phyloP scores from a whole-genome alignment of 805 yeast genomes.

The Yarrowia sp. region DNA sequence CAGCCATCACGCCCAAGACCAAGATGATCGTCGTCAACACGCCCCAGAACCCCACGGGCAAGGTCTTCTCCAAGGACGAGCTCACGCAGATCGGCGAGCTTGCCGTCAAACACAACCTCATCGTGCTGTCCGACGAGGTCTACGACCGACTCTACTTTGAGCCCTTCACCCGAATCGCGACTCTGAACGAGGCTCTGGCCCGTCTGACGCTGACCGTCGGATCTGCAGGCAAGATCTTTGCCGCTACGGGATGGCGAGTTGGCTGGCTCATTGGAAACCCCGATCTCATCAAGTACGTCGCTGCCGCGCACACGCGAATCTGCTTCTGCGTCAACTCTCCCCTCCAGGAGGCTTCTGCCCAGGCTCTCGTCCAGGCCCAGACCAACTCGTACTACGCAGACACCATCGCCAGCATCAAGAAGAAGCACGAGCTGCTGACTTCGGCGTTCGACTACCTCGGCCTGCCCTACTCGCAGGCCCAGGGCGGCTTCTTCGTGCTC shows the following conservation, averaged over 20 bases:
- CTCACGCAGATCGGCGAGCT: conserved; percentile 70
- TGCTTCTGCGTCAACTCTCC: conserved; percentile 91
- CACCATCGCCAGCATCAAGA: conserved; percentile 64
- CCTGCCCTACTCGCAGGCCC: conserved; percentile 85
- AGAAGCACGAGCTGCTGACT: conserved; percentile 72
- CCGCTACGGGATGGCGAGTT: conserved; percentile 99
- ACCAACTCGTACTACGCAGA: conserved; percentile 63
- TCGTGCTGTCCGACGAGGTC: conserved; percentile 89
- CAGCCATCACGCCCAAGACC: conserved; percentile 70
- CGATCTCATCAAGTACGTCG: conserved; percentile 74
- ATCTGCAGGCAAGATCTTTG: conserved; percentile 95
- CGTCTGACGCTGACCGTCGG: conserved; percentile 86
- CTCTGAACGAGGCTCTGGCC: conserved; percentile 73
- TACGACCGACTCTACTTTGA: conserved; percentile 84
- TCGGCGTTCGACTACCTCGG: conserved; percentile 80
- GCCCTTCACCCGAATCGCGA: conserved; percentile 79
- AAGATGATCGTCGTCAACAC: conserved; percentile 85
- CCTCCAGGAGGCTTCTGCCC: conserved; percentile 86
- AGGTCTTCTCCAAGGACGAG: conserved; percentile 76
- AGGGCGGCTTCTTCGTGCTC: conserved; percentile 89
- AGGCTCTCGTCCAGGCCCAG: conserved; percentile 64
- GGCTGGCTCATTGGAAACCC: conserved; percentile 93
- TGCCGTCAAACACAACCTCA: conserved; percentile 79
- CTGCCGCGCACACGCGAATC: conserved; percentile 90
- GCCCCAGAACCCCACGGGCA: conserved; percentile 97